These are phyloP conservation scores for Tetrahymena elliotti DNA, from an alignment of 73 alveolate species.

Conservation along the genomic window DNA sequence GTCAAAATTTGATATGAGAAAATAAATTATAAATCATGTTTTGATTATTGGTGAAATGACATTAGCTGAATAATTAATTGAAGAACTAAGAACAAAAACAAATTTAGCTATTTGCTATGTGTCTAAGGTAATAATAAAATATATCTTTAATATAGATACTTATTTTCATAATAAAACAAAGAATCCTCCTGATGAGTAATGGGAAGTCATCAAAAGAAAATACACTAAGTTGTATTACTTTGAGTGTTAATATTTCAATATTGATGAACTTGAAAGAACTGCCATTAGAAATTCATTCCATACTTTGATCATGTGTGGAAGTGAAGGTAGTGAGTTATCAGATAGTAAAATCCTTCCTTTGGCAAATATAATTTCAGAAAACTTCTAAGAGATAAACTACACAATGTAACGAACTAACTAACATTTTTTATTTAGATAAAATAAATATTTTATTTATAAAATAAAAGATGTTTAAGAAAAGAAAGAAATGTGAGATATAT, in stretches of 20 bases:
- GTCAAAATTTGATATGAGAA: not conserved
- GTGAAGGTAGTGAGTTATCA: not conserved
- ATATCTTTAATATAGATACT: not conserved
- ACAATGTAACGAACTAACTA: not conserved
- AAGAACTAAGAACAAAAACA: not conserved
- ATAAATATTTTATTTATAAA: not conserved
- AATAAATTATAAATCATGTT: not conserved
- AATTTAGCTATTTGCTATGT: not conserved
- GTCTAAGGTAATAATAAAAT: not conserved
- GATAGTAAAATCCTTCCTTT: not conserved
- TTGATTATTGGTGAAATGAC: not conserved
- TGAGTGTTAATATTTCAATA: not conserved
- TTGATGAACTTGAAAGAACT: not conserved
- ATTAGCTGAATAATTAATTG: not conserved
- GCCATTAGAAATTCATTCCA: not conserved
- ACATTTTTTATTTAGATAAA: not conserved
- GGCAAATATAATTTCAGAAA: not conserved
- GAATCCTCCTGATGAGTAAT: not conserved
- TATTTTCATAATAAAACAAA: not conserved
- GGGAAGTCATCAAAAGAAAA: not conserved
- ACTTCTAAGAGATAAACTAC: not conserved
- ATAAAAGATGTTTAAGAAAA: not conserved
- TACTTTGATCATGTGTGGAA: not conserved
- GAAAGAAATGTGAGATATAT: not conserved
- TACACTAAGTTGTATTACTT: not conserved